Conservation (phyloP, 345 rosid species). For the Gossypioides kirkii region DNA sequence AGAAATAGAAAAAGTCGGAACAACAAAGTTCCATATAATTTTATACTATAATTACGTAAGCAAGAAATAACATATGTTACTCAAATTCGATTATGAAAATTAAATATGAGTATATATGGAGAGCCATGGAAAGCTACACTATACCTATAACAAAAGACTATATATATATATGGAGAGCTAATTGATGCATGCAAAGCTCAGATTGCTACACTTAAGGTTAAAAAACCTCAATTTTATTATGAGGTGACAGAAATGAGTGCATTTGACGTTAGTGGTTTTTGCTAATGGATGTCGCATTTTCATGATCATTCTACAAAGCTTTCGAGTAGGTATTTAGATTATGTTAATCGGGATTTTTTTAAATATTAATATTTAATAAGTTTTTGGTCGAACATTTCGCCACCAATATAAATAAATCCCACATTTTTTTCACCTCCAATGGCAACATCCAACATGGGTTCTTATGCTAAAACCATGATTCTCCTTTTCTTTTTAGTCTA, state of each 20-base stretch:
- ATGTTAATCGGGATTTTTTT: no score
- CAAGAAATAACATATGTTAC: no score
- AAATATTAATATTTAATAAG: no score
- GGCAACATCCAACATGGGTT: conserved; percentile 12
- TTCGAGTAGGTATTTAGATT: conserved; percentile 15
- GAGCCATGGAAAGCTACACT: neutral
- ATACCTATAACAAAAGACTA: neutral
- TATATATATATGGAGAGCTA: neutral
- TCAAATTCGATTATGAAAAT: no score
- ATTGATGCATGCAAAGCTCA: conserved; percentile 3
- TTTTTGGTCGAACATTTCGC: neutral
- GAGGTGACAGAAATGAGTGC: conserved; percentile 16
- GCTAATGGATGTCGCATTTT: conserved; percentile 23
- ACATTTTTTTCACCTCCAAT: neutral
- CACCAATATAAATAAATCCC: conserved; percentile 34
- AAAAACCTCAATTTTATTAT: neutral
- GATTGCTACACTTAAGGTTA: neutral
- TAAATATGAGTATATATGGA: no score
- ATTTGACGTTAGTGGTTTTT: conserved; percentile 15
- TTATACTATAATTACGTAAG: no score
- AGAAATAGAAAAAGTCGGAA: neutral
- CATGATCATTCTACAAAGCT: conserved; percentile 22
- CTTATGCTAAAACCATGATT: conserved; percentile 17
- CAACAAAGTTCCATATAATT: neutral
- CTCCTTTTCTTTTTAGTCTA: conserved; percentile 19